Base-by-base conservation (phyloP, 257 asterid species). In the Marsdenia floribunda region DNA sequence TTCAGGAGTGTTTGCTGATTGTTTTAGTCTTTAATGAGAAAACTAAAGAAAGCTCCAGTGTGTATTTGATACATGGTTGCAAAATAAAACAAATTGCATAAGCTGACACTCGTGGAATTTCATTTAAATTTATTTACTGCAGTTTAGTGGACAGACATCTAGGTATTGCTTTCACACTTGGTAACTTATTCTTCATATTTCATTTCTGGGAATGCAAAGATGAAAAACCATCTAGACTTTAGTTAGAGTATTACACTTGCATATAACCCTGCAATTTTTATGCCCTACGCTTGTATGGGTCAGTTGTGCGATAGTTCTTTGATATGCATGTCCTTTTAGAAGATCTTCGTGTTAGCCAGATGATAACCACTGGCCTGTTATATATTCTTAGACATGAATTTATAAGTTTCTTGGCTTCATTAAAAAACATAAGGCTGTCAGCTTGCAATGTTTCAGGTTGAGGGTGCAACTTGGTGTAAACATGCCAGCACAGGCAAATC, bases 401-500 rank as follows among this genome's bases (percentile, higher is more conserved):
- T 61, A 12, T 5, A 15, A 8, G 2, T 29, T 29, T 61, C 44
- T 33, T 33, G 42, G 42, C 10, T 5, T 60, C 44, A 14, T 44
- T 3, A 1, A 61, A 29, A 61, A 5, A 33, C 14, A 64, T 29
- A 22, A 5, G 4, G 2, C 73, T 44, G 19, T 21, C 26, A 57
- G 59, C 53, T 26, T 40, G 3, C 21, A 37, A 49, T 26, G 3
- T 73, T 80, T 85, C 83, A 94, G 99, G 91, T 86, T 94, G 75
- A 86, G 97, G 81, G 99, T 94, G 76, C 99, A 94, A 76, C 71
- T 94, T 64, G 99, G 99, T 21, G 99, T 94, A 44, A 88, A 94
- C 91, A 94, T 94, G 99, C 99, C 99, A 8, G 98, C 99, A 65
- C 96, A 90, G 86, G 99, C 96, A 71, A 87, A 85, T 78, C 90